Conservation (phyloP, 2,329 filamentous ascomycete genomes). For the Fusarium musae region DNA sequence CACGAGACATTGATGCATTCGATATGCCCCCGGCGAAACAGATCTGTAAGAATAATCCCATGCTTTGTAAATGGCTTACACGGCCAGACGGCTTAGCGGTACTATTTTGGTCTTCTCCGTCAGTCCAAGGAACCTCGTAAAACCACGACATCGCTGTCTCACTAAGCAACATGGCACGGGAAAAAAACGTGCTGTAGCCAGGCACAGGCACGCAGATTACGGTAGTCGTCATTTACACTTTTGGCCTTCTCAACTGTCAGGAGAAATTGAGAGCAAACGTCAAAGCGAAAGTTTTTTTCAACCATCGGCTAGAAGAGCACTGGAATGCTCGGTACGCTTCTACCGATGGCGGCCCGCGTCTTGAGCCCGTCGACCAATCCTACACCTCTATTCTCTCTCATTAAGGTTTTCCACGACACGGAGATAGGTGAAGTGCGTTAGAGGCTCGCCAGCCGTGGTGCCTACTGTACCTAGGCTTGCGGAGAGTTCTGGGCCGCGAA, state of each 20-base stretch:
- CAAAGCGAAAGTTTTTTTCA: not conserved
- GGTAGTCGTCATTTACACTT: conserved; percentile 19
- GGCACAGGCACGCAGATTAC: conserved; percentile 13
- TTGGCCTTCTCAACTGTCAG: conserved; percentile 31
- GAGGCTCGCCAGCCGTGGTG: not conserved
- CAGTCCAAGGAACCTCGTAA: conserved; percentile 6
- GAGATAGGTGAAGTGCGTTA: not conserved
- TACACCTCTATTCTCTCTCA: conserved; percentile 14
- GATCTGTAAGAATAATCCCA: conserved; percentile 3
- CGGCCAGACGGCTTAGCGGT: not conserved
- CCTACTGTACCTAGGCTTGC: not conserved
- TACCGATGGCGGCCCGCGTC: conserved; percentile 25
- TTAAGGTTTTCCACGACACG: conserved; percentile 5
- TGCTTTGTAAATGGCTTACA: conserved; percentile 9
- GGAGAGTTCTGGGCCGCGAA: conserved; percentile 4
- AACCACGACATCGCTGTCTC: conserved; percentile 8
- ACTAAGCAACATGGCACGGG: not conserved
- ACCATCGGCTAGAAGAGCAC: not conserved
- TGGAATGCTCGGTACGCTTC: conserved; percentile 15
- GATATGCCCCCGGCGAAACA: conserved; percentile 6
- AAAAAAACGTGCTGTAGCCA: conserved; percentile 5
- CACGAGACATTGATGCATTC: not conserved
- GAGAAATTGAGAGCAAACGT: not conserved
- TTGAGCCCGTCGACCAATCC: conserved; percentile 9
- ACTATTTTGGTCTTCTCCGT: conserved; percentile 34